phyloP scores from a whole-genome alignment of 2,329 filamentous ascomycete genomes.

The Diaporthe destruens region DNA sequence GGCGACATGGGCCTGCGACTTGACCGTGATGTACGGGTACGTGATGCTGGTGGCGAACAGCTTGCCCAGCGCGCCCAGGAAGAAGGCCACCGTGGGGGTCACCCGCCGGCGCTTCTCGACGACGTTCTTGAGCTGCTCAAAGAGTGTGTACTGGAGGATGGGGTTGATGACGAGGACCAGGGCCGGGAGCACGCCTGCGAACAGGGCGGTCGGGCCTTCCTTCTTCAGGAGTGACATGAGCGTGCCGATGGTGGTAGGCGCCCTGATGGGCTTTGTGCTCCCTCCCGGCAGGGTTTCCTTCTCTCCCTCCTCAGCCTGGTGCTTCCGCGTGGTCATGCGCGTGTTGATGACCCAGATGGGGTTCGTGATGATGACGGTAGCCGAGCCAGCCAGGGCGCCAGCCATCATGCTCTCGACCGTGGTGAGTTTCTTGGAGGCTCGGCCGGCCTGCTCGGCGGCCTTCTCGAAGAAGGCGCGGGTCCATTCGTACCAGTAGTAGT shows the following conservation, averaged over 20 bases:
- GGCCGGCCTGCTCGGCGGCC: slow-evolving; percentile 79
- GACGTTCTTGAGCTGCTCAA: slow-evolving; percentile 96
- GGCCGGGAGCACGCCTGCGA: slow-evolving; percentile 92
- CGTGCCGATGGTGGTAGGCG: slow-evolving; percentile 81
- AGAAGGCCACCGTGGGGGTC: slow-evolving; percentile 88
- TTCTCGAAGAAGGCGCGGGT: slow-evolving; percentile 87
- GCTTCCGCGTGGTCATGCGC: slow-evolving; percentile 91
- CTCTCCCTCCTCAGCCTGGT: slow-evolving; percentile 50
- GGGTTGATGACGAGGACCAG: slow-evolving; percentile 97
- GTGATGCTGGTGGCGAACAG: slow-evolving; percentile 93
- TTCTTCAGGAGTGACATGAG: slow-evolving; percentile 83
- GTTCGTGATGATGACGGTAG: slow-evolving; percentile 96
- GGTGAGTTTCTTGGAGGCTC: slow-evolving; percentile 84
- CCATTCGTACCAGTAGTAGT: slow-evolving; percentile 99
- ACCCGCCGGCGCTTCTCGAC: slow-evolving; percentile 77
- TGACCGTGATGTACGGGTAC: slow-evolving; percentile 98
- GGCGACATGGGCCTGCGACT: slow-evolving; percentile 97
- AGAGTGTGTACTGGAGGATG: slow-evolving; percentile 98
- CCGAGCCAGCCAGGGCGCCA: slow-evolving; percentile 91
- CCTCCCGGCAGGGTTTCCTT: slow-evolving; percentile 48
- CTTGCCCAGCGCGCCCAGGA: slow-evolving; percentile 93
- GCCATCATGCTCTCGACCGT: slow-evolving; percentile 95
- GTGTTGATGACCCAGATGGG: slow-evolving; percentile 99
- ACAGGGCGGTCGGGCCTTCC: slow-evolving; percentile 87
- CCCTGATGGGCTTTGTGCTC: slow-evolving; percentile 51